These are phyloP conservation scores for Kandelia obovata DNA, from an alignment of 345 rosid species.

Conservation along the genomic window DNA sequence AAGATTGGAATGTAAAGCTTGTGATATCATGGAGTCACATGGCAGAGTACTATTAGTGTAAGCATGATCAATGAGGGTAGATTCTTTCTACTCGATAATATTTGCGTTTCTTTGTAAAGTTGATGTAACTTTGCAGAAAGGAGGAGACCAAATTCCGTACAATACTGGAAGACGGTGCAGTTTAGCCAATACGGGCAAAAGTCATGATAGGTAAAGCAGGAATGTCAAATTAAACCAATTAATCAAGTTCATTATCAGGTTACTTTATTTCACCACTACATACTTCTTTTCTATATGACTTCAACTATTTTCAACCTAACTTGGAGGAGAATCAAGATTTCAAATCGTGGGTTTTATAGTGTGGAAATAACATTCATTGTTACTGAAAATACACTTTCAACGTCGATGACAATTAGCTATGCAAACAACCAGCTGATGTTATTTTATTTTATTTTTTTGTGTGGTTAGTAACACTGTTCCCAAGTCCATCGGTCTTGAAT, in stretches of 20 bases:
- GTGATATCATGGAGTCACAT: constrained; percentile 20
- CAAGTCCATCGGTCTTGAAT: no score
- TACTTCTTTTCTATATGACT: background rate
- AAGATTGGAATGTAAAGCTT: constrained; percentile 10
- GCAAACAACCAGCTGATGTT: no score
- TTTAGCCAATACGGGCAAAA: constrained; percentile 15
- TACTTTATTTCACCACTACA: constrained; percentile 13
- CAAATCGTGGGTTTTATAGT: background rate
- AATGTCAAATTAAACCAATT: constrained; percentile 4
- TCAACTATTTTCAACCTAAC: background rate
- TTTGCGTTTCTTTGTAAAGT: constrained; percentile 17
- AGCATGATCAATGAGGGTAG: constrained; percentile 21
- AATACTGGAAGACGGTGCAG: background rate
- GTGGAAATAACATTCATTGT: no score
- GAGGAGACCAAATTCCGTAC: background rate
- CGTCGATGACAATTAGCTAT: no score
- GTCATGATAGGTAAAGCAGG: constrained; percentile 16
- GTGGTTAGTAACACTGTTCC: no score
- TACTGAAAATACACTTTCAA: no score
- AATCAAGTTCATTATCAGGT: constrained; percentile 7
- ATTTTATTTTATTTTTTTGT: no score
- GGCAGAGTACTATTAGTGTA: constrained; percentile 5
- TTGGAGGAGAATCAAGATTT: background rate
- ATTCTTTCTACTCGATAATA: constrained; percentile 7
- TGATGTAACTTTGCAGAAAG: constrained; percentile 6